Percentiles rank a stretch among this genome's conserved stretches.
Evolutionary conservation across 805 yeast genomes (phyloP).

Genomic region (Trichomonascus vanleenenianus): DNA sequence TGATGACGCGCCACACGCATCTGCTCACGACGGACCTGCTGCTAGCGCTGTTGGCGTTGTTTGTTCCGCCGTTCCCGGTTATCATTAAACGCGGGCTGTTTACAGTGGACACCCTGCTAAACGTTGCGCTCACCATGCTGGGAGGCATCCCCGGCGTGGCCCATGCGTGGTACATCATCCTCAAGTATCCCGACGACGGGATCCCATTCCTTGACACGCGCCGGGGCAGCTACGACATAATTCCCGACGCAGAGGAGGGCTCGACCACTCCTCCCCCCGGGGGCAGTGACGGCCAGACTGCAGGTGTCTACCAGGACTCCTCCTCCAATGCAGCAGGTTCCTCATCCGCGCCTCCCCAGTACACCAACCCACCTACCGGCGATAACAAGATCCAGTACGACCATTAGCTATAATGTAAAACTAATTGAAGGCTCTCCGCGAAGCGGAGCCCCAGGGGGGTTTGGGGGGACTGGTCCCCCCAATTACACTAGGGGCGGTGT

Average conservation of each 20-base stretch:
- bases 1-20: too few relatives aligned
- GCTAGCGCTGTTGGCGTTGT: conserved; percentile 50
- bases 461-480: too few relatives aligned
- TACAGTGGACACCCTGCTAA: conserved; percentile 44
- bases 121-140: conserved; percentile 47
- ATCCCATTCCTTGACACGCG: conserved; percentile 13
- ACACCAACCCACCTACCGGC: conserved; percentile 12
- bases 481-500: too few relatives aligned
- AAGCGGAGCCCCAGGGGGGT: too few relatives aligned
- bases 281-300: not conserved
- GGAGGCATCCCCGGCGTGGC: conserved; percentile 64
- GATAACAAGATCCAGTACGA: conserved; percentile 16
- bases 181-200: conserved; percentile 25
- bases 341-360: conserved; percentile 6
- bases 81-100: conserved; percentile 56
- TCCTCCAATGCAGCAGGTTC: not conserved
- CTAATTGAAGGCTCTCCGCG: not conserved
- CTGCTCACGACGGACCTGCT: conserved; percentile 37
- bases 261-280: not conserved
- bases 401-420: too few relatives aligned
- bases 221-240: conserved; percentile 9
- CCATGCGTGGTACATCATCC: conserved; percentile 54
- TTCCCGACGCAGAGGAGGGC: conserved; percentile 12
- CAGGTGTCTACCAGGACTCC: not conserved
- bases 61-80: conserved; percentile 72